Conservation (phyloP, 192 early-diverging fungal species). For the Coemansia sp. region DNA sequence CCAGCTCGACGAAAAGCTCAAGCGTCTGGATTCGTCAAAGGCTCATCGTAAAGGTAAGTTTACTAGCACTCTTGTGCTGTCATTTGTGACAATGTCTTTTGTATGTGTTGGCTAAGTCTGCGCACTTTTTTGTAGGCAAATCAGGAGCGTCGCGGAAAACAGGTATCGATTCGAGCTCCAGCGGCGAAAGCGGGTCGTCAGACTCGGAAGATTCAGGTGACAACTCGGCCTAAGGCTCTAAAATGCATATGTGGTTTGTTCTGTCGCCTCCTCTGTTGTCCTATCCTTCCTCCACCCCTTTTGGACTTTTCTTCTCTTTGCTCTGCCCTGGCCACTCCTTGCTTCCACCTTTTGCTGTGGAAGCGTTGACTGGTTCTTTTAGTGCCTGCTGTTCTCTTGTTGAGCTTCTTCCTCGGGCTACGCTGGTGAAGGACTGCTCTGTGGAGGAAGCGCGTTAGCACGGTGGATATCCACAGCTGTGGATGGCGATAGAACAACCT, state of each 20-base stretch:
- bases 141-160: slow-evolving; percentile 20
- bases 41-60: slow-evolving; percentile 31
- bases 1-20: slow-evolving; percentile 53
- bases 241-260: slow-evolving; percentile 21
- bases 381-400: neutral
- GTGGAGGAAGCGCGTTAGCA: neutral
- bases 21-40: slow-evolving; percentile 45
- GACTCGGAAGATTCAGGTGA: slow-evolving; percentile 86
- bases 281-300: neutral
- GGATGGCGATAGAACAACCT: neutral
- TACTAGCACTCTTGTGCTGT: neutral
- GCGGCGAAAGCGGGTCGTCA: slow-evolving; percentile 56
- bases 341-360: neutral
- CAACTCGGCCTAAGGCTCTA: slow-evolving; percentile 61
- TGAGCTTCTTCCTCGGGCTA: neutral
- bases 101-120: neutral
- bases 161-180: slow-evolving; percentile 46
- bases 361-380: neutral
- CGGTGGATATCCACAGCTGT: neutral
- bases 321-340: neutral
- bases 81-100: neutral
- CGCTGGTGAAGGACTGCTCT: neutral
- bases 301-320: slow-evolving; percentile 1
- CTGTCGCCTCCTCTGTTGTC: slow-evolving; percentile 20
- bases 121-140: slow-evolving; percentile 23